These are phyloP conservation scores for Puccinellia tenuiflora DNA, from an alignment of 176 grass and related monocot genomes.

Conservation along the genomic window DNA sequence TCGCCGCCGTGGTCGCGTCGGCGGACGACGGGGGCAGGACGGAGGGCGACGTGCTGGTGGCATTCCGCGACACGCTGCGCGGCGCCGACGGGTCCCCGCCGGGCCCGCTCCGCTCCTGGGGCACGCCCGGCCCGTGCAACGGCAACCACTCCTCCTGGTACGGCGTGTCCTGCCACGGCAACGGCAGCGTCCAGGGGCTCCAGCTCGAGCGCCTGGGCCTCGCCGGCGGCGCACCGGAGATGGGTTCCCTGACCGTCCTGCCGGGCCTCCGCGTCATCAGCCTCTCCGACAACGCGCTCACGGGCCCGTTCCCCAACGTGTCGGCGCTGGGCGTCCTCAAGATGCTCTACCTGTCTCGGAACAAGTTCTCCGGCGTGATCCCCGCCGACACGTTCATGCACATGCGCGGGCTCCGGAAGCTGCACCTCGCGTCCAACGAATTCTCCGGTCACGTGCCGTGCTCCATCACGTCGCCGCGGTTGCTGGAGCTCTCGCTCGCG, in stretches of 20 bases:
- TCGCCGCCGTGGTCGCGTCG: background rate
- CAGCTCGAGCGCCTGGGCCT: slow-evolving; percentile 68
- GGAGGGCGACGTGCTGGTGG: slow-evolving; percentile 52
- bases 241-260: slow-evolving; percentile 26
- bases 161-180: slow-evolving; percentile 73
- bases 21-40: background rate
- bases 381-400: slow-evolving; percentile 47
- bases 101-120: slow-evolving; percentile 38
- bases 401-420: slow-evolving; percentile 72
- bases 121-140: slow-evolving; percentile 35
- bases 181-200: slow-evolving; percentile 63
- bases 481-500: slow-evolving; percentile 57
- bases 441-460: slow-evolving; percentile 53
- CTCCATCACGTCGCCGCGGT: slow-evolving; percentile 60
- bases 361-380: slow-evolving; percentile 63
- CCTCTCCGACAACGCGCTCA: slow-evolving; percentile 65
- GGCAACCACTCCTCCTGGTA: slow-evolving; percentile 51
- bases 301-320: slow-evolving; percentile 67
- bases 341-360: slow-evolving; percentile 66
- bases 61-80: slow-evolving; percentile 55
- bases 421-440: slow-evolving; percentile 52
- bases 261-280: slow-evolving; percentile 57
- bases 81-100: slow-evolving; percentile 32
- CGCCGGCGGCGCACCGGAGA: slow-evolving; percentile 37
- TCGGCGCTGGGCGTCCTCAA: slow-evolving; percentile 48